Conservation (phyloP, 2,329 filamentous ascomycete genomes). For the Pseudocercospora eumusae region DNA sequence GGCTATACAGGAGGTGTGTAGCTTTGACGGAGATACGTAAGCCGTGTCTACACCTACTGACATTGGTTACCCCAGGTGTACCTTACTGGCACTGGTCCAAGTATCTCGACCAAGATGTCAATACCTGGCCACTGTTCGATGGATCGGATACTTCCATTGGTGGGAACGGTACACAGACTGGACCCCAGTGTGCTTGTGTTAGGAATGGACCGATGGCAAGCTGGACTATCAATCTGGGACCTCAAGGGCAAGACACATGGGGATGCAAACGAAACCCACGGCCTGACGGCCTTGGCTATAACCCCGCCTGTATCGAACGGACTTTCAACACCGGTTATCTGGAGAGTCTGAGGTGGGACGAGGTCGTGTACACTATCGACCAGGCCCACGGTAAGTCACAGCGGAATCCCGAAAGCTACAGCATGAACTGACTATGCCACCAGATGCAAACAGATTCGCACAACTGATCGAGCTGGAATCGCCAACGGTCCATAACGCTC, state of each 20-base stretch:
- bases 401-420: neutral
- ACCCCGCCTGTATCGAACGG: slow-evolving; percentile 23
- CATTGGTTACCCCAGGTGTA: slow-evolving; percentile 28
- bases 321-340: slow-evolving; percentile 13
- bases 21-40: slow-evolving; percentile 37
- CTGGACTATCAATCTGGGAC: slow-evolving; percentile 32
- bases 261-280: slow-evolving; percentile 26
- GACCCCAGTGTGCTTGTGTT: slow-evolving; percentile 51
- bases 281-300: slow-evolving; percentile 21
- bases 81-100: slow-evolving; percentile 57
- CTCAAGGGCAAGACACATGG: slow-evolving; percentile 13
- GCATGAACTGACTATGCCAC: slow-evolving; percentile 27
- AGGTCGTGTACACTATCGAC: slow-evolving; percentile 22
- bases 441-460: slow-evolving; percentile 30
- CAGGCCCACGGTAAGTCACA: neutral
- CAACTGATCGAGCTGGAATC: slow-evolving; percentile 17
- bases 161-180: slow-evolving; percentile 28
- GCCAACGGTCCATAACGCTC: slow-evolving; percentile 14
- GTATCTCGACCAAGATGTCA: slow-evolving; percentile 46
- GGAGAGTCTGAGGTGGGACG: slow-evolving; percentile 16
- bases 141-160: slow-evolving; percentile 49
- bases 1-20: slow-evolving; percentile 30
- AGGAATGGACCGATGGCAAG: slow-evolving; percentile 53
- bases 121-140: slow-evolving; percentile 50
- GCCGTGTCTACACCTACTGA: slow-evolving; percentile 44